Evolutionary conservation across 2,329 filamentous ascomycete genomes (phyloP), one percentile per base, ranked within the genome.

Genomic region (Penicillium crustosum): DNA sequence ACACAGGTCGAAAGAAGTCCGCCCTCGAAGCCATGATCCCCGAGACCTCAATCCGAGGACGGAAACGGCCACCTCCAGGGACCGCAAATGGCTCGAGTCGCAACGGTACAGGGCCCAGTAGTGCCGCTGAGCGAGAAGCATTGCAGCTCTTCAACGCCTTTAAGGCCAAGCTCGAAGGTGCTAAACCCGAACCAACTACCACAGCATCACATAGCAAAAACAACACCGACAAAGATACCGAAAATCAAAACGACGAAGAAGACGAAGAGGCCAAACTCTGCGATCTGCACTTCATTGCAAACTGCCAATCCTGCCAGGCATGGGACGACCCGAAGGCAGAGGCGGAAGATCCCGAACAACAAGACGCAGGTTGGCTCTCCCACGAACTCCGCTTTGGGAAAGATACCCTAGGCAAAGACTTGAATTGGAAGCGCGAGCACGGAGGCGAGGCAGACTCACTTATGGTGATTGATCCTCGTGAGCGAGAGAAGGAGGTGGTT

Each of bases 251-350:
- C 19, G 59, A 67, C 10, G 68, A 73, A 8, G 68, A 74, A 8
- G 81, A 82, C 19, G 87, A 89, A 39, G 91, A 95, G 71, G 87
- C 86, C 3, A 83, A 83, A 49, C 81, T 95, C 4, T 99, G 94
- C 70, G 94, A 97, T 73, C 78, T 99, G 36, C 94, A 99, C 73
- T 99, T 97, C 74, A 95, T 99, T 62, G 90, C 89, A 49, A 90
- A 95, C 68, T 99, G 94, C 74, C 91, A 96, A 71, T 96, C 91
- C 44, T 97, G 94, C 74, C 86, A 85, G 58, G 85, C 88, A 0
- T 96, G 93, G 91, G 89, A 95, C 68, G 83, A 87, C 47, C 61
- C 68, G 9, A 55, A 65, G 6, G 47, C 58, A 7, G 63, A 53
- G 4, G 60, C 43, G 1, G 64, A 86, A 49, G 73, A 75, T 3